Evolutionary conservation across 139 green algal species (phyloP), one percentile per base, ranked within the genome.

Genomic region (Micromonas pusilla): DNA sequence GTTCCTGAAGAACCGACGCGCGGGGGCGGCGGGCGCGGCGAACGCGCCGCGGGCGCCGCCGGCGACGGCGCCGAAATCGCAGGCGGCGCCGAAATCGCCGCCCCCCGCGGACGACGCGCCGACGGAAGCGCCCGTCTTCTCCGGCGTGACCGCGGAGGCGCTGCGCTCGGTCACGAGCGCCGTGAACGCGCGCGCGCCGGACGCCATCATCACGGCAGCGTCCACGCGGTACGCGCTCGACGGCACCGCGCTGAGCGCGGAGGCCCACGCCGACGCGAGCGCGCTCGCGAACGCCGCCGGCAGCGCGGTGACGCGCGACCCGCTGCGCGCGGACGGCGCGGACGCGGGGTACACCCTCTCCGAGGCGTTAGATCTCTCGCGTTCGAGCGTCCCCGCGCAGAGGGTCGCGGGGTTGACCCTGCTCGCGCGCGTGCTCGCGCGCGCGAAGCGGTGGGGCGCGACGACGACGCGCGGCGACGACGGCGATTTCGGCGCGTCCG

Each of bases 311-410:
- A 16, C 9, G 45, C 45, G 45, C 45, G 45, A 57, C 45, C 45
- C 45, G 45, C 45, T 57, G 9, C 45, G 45, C 9, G 9, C 45
- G 9, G 68, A 75, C 1, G 25, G 37, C 3, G 68, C 31, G n/a
- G 68, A 75, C 26, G 19, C 30, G 3, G 68, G 68, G 5, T 75
- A 75, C 37, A 75, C 68, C 1, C 20, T 62, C 6, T n/a, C 25
- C 20, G 68, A 75, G 30, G 36, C 37, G 5, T 0, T 38, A 1
- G 37, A 38, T 19, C 6, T 75, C 0, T 30, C 37, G 19, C 20
- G 37, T 0, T 37, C 20, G 19, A 38, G 21, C 21, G 68, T 75
- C 1, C 21, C 36, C 5, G 33, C 23, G 1, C 68, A 75, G 37
- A 34, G 68, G 6, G 36, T 32, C 1, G 31, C 62, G 25, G 68